A percentile compares a stretch with the other conserved stretches of the same genome.
Evolutionary conservation across 805 yeast species (phyloP).

Genomic region (Yamadazyma endophytica): DNA sequence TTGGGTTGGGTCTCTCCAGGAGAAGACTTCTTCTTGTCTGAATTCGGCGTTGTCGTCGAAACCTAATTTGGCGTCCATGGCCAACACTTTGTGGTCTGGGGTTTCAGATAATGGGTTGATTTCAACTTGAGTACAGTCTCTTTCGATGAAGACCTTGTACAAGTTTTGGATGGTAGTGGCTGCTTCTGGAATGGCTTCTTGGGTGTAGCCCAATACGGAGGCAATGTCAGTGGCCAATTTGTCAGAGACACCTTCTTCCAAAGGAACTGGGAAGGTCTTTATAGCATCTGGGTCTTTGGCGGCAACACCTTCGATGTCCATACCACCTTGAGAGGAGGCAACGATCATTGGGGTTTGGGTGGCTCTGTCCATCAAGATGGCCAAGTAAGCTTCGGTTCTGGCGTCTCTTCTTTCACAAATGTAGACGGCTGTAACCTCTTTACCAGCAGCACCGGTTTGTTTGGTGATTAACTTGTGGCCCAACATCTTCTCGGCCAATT

Average conservation of each 20-base stretch:
- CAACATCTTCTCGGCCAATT: conserved; percentile 84
- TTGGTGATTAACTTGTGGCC: conserved; percentile 92
- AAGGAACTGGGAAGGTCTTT: conserved; percentile 77
- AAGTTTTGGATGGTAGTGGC: conserved; percentile 82
- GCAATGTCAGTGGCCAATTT: conserved; percentile 75
- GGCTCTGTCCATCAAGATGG: conserved; percentile 91
- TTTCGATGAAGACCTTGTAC: conserved; percentile 84
- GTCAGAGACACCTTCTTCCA: conserved; percentile 76
- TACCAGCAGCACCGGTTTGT: conserved; percentile 97
- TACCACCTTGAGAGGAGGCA: conserved; percentile 98
- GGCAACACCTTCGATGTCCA: conserved; percentile 99
- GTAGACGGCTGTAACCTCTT: conserved; percentile 94
- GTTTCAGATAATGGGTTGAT: conserved; percentile 97
- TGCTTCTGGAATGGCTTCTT: conserved; percentile 76
- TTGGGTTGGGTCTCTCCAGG: conserved; percentile 96
- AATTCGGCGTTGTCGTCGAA: conserved; percentile 95
- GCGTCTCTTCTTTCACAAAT: conserved; percentile 93
- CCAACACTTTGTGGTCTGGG: conserved; percentile 81
- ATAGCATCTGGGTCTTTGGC: conserved; percentile 86
- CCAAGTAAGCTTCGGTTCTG: conserved; percentile 90
- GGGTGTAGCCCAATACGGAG: conserved; percentile 73
- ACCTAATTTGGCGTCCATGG: conserved; percentile 99
- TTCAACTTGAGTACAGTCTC: conserved; percentile 97
- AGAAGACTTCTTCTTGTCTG: conserved; percentile 92
- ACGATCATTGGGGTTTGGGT: conserved; percentile 88